These are phyloP conservation scores for Oryza australiensis DNA, from an alignment of 176 grass and related monocot species.

Conservation along the genomic window DNA sequence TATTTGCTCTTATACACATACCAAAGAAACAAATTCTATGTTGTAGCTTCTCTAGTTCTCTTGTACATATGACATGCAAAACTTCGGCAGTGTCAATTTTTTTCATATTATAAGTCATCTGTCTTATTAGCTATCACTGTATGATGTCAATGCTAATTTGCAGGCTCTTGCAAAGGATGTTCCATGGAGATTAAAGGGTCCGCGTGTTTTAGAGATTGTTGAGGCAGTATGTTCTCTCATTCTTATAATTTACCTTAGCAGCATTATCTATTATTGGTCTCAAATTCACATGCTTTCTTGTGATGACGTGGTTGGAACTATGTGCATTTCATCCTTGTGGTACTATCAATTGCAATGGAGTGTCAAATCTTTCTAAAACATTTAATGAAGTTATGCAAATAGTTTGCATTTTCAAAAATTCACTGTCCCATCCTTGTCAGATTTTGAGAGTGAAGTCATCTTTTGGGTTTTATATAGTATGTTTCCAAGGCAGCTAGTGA, in stretches of 20 bases:
- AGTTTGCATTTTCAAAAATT: background rate
- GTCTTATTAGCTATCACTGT: slow-evolving; percentile 13
- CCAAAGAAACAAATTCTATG: slow-evolving; percentile 16
- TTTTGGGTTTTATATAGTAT: too few relatives aligned
- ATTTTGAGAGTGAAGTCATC: background rate
- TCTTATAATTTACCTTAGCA: background rate
- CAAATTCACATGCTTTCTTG: slow-evolving; percentile 10
- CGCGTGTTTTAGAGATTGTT: slow-evolving; percentile 82
- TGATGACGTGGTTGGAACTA: background rate
- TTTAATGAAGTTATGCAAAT: background rate
- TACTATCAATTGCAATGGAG: background rate
- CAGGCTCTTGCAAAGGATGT: slow-evolving; percentile 95
- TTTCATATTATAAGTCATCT: background rate
- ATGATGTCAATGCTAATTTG: slow-evolving; percentile 23
- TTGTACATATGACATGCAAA: background rate
- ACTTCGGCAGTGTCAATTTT: background rate
- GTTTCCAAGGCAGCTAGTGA: background rate
- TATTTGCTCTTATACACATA: slow-evolving; percentile 3
- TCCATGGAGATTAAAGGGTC: slow-evolving; percentile 88
- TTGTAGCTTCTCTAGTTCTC: background rate
- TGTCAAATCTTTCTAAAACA: background rate
- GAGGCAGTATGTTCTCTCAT: slow-evolving; percentile 67
- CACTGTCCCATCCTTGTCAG: background rate
- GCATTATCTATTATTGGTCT: background rate
- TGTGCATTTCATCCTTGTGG: background rate